Percentiles rank a stretch among this genome's conserved stretches.
These are phyloP conservation scores for Tetrahymena thermophila DNA, from an alignment of 73 alveolate genomes.

Conservation along the genomic window DNA sequence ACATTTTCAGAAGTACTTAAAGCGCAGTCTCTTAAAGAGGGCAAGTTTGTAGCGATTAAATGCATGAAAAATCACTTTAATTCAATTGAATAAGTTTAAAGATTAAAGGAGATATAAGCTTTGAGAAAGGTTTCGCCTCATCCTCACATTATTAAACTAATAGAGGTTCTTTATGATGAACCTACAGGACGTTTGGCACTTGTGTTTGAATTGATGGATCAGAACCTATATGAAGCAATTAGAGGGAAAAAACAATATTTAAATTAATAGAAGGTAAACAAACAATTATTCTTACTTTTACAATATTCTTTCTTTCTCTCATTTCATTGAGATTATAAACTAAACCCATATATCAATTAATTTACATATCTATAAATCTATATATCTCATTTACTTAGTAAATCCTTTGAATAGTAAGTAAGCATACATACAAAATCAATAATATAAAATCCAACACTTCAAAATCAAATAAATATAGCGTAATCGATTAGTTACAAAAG, in stretches of 20 bases:
- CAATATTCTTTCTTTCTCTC: neutral
- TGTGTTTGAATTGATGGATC: conserved; percentile 98
- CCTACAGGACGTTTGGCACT: conserved; percentile 98
- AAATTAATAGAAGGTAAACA: conserved; percentile 15
- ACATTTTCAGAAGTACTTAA: conserved; percentile 96
- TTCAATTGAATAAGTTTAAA: conserved; percentile 74
- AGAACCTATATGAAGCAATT: conserved; percentile 94
- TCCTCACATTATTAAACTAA: conserved; percentile 91
- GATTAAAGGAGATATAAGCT: conserved; percentile 69
- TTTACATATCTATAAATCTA: no score
- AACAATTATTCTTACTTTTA: neutral
- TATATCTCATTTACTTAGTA: neutral
- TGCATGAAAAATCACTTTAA: conserved; percentile 84
- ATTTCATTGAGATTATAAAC: neutral
- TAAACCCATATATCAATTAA: neutral
- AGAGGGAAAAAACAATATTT: conserved; percentile 41
- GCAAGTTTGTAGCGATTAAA: conserved; percentile 89
- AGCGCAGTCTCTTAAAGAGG: conserved; percentile 89
- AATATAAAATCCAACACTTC: neutral
- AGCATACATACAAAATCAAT: neutral
- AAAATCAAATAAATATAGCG: neutral
- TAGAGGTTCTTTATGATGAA: conserved; percentile 91
- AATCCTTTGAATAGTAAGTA: neutral
- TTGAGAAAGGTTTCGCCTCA: conserved; percentile 91
- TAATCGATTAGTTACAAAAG: neutral